Evolutionary conservation across 148 eudicot genomes (phyloP), one percentile per base, ranked within the genome.

Genomic region (Chenopodium suecicum): DNA sequence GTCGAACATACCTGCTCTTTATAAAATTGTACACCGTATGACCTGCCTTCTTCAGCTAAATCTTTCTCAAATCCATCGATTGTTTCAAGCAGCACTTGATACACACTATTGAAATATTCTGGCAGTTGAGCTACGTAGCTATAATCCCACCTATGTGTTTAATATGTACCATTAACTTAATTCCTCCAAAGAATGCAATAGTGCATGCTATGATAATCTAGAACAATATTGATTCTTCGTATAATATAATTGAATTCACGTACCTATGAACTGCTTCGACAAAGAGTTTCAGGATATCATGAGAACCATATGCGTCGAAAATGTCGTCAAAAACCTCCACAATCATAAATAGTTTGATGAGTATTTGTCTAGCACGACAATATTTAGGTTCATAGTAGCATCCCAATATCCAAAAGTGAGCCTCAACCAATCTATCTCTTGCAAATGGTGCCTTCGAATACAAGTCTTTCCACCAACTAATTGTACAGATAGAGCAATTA

Each of bases 401-500:
- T 5, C 84, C 82, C 5, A 81, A 0, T 1, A 70, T 70, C 91
- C 87, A 89, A 7, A 87, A 87, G 54, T 82, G 87, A 8, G 76
- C 80, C 73, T 89, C 90, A 1, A 84, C 85, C 52, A 74, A 41
- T 71, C 91, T 86, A 67, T 87, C 88, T 69, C 90, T 84, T 4
- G 81, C 78, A 58, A 67, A 87, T 58, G 91, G 66, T 76, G 50
- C 84, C 8, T 80, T 81, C 74, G 27, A 25, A 68, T 71, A 76
- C 1, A 87, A 22, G 10, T 78, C 80, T 19, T 87, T 82, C 91
- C 89, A 88, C 91, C 92, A 90, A 80, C 92, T 90, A 2, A 3
- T 44, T 72, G 11, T 0, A 78, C 52, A 48, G 1, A 48, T 48
- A 5, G 2, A 48, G 2, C 52, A 9, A 9, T 2, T 2, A 9